These are phyloP conservation scores for Vigna radiata DNA, from an alignment of 306 rosid genomes.

Conservation along the genomic window DNA sequence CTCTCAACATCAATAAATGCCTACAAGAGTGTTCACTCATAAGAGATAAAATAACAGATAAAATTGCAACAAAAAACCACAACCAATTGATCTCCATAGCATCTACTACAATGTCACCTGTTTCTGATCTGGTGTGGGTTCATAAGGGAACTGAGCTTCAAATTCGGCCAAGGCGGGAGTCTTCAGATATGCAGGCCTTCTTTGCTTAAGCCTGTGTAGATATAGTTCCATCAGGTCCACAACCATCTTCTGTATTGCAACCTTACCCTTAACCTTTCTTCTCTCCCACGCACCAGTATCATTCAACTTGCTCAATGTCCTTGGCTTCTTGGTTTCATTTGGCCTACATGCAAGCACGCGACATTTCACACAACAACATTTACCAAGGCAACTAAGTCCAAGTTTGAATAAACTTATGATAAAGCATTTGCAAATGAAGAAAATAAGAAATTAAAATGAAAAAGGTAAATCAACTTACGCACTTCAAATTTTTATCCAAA, in stretches of 20 bases:
- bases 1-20: constrained; percentile 89
- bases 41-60: constrained; percentile 23
- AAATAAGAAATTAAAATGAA: not conserved
- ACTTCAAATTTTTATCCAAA: not conserved
- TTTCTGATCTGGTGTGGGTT: constrained; percentile 91
- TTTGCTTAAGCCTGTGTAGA: constrained; percentile 88
- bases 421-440: not conserved
- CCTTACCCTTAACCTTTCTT: constrained; percentile 83
- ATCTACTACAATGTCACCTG: constrained; percentile 55
- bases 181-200: constrained; percentile 74
- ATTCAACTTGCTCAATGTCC: constrained; percentile 79
- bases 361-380: constrained; percentile 30
- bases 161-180: constrained; percentile 62
- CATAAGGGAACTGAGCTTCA: constrained; percentile 68
- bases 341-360: constrained; percentile 62
- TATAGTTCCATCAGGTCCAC: constrained; percentile 97
- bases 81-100: not conserved
- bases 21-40: constrained; percentile 49
- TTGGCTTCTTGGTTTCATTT: constrained; percentile 79
- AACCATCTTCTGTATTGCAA: constrained; percentile 97
- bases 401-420: not conserved
- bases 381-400: constrained; percentile 30
- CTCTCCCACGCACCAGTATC: constrained; percentile 85
- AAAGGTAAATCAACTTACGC: not conserved
- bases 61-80: constrained; percentile 23